Conservation (phyloP, 2,329 filamentous ascomycete species). For the Penicillium vulpinum region DNA sequence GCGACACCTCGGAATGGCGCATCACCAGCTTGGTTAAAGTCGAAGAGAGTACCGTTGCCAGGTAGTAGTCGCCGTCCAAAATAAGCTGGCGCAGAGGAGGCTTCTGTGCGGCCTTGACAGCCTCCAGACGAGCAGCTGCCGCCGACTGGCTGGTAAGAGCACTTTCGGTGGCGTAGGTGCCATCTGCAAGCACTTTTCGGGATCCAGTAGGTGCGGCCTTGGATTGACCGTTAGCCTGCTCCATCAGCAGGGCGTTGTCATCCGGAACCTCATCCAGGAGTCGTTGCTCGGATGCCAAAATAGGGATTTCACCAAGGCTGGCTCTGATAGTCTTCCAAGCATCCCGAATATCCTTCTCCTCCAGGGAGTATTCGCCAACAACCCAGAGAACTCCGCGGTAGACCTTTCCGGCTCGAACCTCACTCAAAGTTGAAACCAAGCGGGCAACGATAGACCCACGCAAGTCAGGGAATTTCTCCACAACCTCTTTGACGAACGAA, state of each 20-base stretch:
- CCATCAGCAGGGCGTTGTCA: conserved; percentile 62
- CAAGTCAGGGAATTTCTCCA: conserved; percentile 93
- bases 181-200: conserved; percentile 88
- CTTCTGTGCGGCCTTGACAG: conserved; percentile 95
- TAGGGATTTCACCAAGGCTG: conserved; percentile 94
- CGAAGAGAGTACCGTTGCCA: conserved; percentile 91
- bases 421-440: conserved; percentile 83
- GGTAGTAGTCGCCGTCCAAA: conserved; percentile 94
- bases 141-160: conserved; percentile 91
- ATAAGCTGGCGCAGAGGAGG: conserved; percentile 92
- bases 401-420: conserved; percentile 95
- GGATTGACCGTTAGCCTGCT: conserved; percentile 76
- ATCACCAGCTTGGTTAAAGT: conserved; percentile 97
- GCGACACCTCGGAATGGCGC: conserved; percentile 91
- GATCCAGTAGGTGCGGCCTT: conserved; percentile 81
- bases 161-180: conserved; percentile 95
- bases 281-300: conserved; percentile 90
- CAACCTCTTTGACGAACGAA: conserved; percentile 97
- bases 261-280: conserved; percentile 80
- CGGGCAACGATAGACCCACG: conserved; percentile 83
- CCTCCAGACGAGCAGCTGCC: conserved; percentile 86
- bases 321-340: conserved; percentile 95
- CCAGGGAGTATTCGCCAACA: conserved; percentile 92
- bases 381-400: conserved; percentile 98
- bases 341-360: conserved; percentile 90